phyloP scores from a whole-genome alignment of 2,329 filamentous ascomycete species.

The Plectosphaerella plurivora region DNA sequence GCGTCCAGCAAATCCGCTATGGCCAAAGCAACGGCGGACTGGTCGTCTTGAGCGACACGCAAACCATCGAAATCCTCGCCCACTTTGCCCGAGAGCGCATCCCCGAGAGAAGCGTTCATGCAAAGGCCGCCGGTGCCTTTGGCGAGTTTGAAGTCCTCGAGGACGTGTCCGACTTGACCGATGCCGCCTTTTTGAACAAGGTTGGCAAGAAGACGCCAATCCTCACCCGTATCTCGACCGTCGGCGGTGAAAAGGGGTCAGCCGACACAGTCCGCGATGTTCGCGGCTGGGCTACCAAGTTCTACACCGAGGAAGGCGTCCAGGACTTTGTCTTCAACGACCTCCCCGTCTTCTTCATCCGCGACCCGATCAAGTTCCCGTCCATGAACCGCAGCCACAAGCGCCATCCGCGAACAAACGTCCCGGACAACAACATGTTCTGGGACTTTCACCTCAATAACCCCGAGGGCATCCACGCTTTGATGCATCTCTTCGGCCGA shows the following conservation, averaged over 20 bases:
- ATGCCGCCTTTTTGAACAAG: conserved; percentile 42
- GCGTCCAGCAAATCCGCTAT: conserved; percentile 16
- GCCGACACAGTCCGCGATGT: conserved; percentile 64
- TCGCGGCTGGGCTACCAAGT: conserved; percentile 50
- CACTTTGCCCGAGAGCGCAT: conserved; percentile 57
- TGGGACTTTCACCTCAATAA: conserved; percentile 29
- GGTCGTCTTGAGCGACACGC: conserved; percentile 43
- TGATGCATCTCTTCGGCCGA: conserved; percentile 48
- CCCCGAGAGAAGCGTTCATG: conserved; percentile 36
- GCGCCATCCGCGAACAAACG: conserved; percentile 33
- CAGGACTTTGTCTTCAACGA: conserved; percentile 32
- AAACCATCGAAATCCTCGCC: conserved; percentile 50
- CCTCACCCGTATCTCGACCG: conserved; percentile 57
- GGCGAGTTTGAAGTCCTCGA: conserved; percentile 52
- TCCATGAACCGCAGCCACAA: conserved; percentile 41
- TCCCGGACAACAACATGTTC: conserved; percentile 37
- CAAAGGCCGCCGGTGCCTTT: conserved; percentile 30
- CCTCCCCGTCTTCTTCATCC: conserved; percentile 44
- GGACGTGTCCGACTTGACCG: conserved; percentile 49
- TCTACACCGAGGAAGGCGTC: conserved; percentile 20
- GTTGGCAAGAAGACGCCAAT: conserved; percentile 44
- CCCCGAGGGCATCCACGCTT: conserved; percentile 42
- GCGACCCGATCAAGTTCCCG: conserved; percentile 43
- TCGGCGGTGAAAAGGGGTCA: conserved; percentile 60
- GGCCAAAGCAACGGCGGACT: conserved; percentile 25